These are phyloP conservation scores for Stygiomarasmius scandens DNA, from an alignment of 1,284 basidiomycete species.

Conservation along the genomic window DNA sequence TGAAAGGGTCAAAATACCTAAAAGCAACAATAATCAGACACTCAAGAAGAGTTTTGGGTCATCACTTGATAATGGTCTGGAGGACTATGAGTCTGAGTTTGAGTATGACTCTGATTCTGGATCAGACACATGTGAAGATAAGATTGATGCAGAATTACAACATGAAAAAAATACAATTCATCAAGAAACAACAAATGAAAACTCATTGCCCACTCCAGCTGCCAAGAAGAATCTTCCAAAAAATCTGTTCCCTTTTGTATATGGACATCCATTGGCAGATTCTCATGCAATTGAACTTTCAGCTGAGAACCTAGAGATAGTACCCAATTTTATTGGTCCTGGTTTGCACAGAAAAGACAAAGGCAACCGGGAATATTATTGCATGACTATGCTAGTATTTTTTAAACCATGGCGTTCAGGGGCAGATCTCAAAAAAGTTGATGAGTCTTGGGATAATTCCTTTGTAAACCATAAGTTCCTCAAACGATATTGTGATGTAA, in stretches of 20 bases:
- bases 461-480: slow-evolving; percentile 14
- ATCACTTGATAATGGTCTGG: slow-evolving; percentile 27
- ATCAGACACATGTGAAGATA: not conserved
- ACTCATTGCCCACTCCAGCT: slow-evolving; percentile 10
- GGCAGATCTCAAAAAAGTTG: slow-evolving; percentile 14
- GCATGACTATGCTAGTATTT: slow-evolving; percentile 1
- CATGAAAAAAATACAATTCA: not conserved
- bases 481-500: slow-evolving; percentile 9
- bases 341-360: not conserved
- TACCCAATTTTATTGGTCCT: not conserved
- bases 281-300: not conserved
- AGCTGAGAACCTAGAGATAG: not conserved
- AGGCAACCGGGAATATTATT: slow-evolving; percentile 9
- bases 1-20: slow-evolving; percentile 5
- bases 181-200: not conserved
- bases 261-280: not conserved
- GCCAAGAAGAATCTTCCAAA: slow-evolving; percentile 11
- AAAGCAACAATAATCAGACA: slow-evolving; percentile 16
- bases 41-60: slow-evolving; percentile 28
- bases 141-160: not conserved
- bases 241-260: not conserved
- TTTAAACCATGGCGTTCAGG: slow-evolving; percentile 22
- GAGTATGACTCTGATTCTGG: not conserved
- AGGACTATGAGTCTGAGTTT: slow-evolving; percentile 5
- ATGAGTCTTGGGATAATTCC: slow-evolving; percentile 15